Base-by-base conservation (phyloP, 2,329 filamentous ascomycete genomes). In the Stachybotrys chlorohalonatus region DNA sequence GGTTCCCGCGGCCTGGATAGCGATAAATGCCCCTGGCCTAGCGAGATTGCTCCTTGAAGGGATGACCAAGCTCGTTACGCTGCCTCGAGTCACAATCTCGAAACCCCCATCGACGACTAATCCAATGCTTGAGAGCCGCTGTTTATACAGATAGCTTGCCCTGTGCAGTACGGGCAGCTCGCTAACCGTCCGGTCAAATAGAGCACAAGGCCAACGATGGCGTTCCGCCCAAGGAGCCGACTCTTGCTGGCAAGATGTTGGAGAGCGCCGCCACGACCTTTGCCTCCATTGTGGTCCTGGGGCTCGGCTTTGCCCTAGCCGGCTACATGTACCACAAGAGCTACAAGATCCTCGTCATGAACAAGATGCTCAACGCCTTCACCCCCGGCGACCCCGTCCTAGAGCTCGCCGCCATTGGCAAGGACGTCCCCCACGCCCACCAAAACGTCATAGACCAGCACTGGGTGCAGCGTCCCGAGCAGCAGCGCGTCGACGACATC, bases 321-420 rank as follows among this genome's bases (percentile, higher is more conserved):
- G 90, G 86, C 30, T 93, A 89, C 68, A 78, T 79, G 51, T 95
- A 94, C 67, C 89, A 94, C 69, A 84, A 81, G 63, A 83, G 81
- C 67, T 97, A 99, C 81, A 99, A 99, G 74, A 80, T 86, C 71
- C 73, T 95, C 54, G 90, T 97, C 31, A 75, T 97, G n/a, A 75
- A 85, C 60, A 99, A 99, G 73, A 97, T 99, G 78, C 83, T 89
- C 60, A 87, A 88, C 62, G 94, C 94, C 30, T 99, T 99, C 70
- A 80, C 87, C 55, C 91, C 92, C 1, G 94, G 94, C 11, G 94
- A 99, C 67, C 92, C 91, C 1, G 90, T 93, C 31, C 82, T 93
- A 16, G 92, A 89, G 55, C 75, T 96, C 49, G 90, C 90, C 2
- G 86, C 87, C 31, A 75, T 80, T 57, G 81, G 73, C 60, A 86